A percentile compares a stretch with the other conserved stretches of the same genome.
phyloP scores from a whole-genome alignment of 106 monocot species.

The Acanthochlamys bracteata region DNA sequence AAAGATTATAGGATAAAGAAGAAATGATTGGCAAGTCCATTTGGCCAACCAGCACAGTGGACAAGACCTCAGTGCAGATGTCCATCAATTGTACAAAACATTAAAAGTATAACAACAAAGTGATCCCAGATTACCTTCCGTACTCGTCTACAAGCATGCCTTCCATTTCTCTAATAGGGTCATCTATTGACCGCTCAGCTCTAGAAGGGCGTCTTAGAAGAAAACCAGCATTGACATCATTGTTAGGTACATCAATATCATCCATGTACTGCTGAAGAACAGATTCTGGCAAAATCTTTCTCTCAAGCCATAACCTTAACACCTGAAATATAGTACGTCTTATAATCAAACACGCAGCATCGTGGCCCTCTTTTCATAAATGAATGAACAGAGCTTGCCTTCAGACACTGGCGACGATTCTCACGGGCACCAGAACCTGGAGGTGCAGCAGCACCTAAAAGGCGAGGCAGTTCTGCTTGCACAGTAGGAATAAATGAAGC shows the following conservation, averaged over 20 bases:
- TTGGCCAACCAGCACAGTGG: not conserved
- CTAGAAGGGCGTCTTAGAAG: conserved; percentile 68
- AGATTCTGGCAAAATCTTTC: conserved; percentile 83
- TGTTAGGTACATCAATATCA: conserved; percentile 79
- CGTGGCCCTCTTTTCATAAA: too few species aligned
- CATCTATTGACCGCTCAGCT: conserved; percentile 89
- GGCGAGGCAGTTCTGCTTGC: conserved; percentile 73
- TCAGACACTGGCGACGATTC: conserved; percentile 91
- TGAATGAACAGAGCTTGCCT: conserved; percentile 32
- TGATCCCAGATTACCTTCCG: conserved; percentile 54
- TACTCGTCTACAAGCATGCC: conserved; percentile 94
- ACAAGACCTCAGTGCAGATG: too few species aligned
- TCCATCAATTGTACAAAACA: not conserved
- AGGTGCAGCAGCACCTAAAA: conserved; percentile 90
- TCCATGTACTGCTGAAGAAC: conserved; percentile 70
- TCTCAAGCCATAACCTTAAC: conserved; percentile 81
- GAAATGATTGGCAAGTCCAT: too few species aligned
- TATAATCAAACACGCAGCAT: not conserved
- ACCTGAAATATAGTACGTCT: conserved; percentile 30
- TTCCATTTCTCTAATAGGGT: conserved; percentile 98
- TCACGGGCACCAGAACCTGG: conserved; percentile 75
- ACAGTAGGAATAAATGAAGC: conserved; percentile 80
- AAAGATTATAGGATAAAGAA: too few species aligned
- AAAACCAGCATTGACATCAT: conserved; percentile 41
- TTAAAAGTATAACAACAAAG: not conserved